Percentiles rank a stretch among this genome's conserved stretches.
Evolutionary conservation across 129 eudicot genomes (phyloP).

Genomic region (Saposhnikovia divaricata): DNA sequence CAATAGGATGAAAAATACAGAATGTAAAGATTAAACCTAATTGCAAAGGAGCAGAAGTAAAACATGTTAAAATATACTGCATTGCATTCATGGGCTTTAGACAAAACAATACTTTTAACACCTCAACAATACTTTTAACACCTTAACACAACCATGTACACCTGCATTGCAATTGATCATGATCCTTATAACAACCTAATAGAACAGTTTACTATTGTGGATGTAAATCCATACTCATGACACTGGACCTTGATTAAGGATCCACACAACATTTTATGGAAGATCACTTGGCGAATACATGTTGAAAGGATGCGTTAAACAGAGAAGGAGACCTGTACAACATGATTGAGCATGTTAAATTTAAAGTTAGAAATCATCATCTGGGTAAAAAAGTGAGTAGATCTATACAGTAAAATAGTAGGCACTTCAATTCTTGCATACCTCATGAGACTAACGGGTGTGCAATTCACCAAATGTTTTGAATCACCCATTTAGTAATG

Average conservation of each 20-base stretch:
- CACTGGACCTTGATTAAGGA: conserved; percentile 77
- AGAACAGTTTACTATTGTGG: conserved; percentile 81
- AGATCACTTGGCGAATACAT: conserved; percentile 69
- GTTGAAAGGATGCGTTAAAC: conserved; percentile 55
- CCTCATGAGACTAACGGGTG: conserved; percentile 77
- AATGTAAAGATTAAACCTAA: no score
- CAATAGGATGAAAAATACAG: no score
- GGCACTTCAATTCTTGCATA: conserved; percentile 8
- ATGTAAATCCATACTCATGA: conserved; percentile 85
- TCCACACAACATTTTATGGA: conserved; percentile 60
- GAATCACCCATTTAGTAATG: conserved; percentile 84
- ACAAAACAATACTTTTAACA: no score
- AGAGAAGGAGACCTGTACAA: conserved; percentile 57
- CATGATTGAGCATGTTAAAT: conserved; percentile 20
- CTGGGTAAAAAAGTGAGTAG: not conserved
- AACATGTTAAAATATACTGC: no score
- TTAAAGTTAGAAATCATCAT: not conserved
- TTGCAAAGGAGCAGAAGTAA: no score
- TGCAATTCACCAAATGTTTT: conserved; percentile 70
- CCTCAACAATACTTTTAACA: no score
- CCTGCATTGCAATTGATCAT: no score
- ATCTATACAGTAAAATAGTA: not conserved
- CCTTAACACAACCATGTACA: no score
- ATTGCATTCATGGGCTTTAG: no score
- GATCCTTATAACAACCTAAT: no score